Conservation (phyloP, 2,329 filamentous ascomycete species). For the Endocalyx cinctus region DNA sequence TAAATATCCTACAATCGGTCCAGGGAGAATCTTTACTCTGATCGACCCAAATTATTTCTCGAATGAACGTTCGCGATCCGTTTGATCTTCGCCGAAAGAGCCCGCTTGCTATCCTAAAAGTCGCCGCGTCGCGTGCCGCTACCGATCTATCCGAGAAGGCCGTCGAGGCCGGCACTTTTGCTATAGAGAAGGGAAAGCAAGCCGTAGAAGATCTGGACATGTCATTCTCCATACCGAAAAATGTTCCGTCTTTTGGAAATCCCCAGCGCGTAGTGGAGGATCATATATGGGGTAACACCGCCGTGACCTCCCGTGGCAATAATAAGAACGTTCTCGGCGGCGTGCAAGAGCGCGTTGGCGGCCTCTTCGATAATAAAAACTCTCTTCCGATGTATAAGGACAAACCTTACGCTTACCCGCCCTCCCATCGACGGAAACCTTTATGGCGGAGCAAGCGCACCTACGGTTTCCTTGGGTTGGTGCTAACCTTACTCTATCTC, state of each 20-base stretch:
- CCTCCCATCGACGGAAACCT: slow-evolving; percentile 53
- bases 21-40: too few relatives aligned
- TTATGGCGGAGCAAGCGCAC: slow-evolving; percentile 62
- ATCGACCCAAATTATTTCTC: slow-evolving; percentile 14
- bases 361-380: slow-evolving; percentile 56
- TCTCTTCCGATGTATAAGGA: slow-evolving; percentile 96
- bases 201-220: slow-evolving; percentile 40
- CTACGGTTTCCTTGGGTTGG: slow-evolving; percentile 48
- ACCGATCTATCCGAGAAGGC: slow-evolving; percentile 42
- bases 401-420: slow-evolving; percentile 77
- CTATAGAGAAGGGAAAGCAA: slow-evolving; percentile 37
- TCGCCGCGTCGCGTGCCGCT: slow-evolving; percentile 41
- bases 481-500: slow-evolving; percentile 61
- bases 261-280: slow-evolving; percentile 63
- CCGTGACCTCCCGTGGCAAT: slow-evolving; percentile 36
- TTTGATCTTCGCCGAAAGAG: slow-evolving; percentile 37
- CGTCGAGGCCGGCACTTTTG: slow-evolving; percentile 44
- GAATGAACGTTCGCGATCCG: slow-evolving; percentile 41
- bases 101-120: slow-evolving; percentile 39
- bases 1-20: too few relatives aligned
- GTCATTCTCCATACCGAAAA: slow-evolving; percentile 64
- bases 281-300: slow-evolving; percentile 56
- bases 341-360: slow-evolving; percentile 58
- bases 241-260: slow-evolving; percentile 64
- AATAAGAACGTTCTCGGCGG: slow-evolving; percentile 37